A percentile compares a stretch with the other conserved stretches of the same genome.
Evolutionary conservation across 441 rosid genomes (phyloP).

Genomic region (Erodium texanum): DNA sequence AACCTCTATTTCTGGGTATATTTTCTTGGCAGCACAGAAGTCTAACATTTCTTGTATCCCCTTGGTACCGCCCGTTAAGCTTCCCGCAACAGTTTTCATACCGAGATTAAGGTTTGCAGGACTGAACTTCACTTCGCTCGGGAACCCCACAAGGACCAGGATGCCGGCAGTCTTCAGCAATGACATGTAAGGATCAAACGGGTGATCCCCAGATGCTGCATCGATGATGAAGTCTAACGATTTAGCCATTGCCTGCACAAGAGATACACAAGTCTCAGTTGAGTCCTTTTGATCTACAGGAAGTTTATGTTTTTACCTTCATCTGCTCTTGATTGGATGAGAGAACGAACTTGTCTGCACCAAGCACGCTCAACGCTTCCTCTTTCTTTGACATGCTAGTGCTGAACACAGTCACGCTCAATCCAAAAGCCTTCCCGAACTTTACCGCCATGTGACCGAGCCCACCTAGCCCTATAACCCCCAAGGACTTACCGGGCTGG

Average conservation of each 20-base stretch:
- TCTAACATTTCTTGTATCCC: conserved; percentile 18
- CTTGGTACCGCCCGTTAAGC: not conserved
- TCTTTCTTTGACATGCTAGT: conserved; percentile 19
- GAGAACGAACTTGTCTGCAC: conserved; percentile 13
- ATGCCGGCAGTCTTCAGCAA: conserved; percentile 14
- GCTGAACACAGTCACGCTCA: conserved; percentile 20
- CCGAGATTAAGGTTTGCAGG: conserved; percentile 12
- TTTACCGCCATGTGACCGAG: conserved; percentile 20
- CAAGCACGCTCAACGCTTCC: conserved; percentile 15
- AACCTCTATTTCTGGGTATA: conserved; percentile 10
- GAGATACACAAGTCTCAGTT: not conserved
- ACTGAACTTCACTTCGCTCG: conserved; percentile 16
- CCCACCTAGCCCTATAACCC: conserved; percentile 20
- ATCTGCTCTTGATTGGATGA: conserved; percentile 16
- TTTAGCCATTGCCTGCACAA: conserved; percentile 5
- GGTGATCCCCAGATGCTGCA: conserved; percentile 14
- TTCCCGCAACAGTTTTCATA: conserved; percentile 14
- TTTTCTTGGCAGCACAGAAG: conserved; percentile 13
- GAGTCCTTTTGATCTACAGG: no score
- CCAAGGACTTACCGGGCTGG: conserved; percentile 18
- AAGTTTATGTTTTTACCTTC: not conserved
- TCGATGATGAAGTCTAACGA: conserved; percentile 20
- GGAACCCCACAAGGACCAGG: conserved; percentile 14
- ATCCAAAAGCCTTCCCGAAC: conserved; percentile 21
- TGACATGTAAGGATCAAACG: conserved; percentile 16